Evolutionary conservation across 2,329 filamentous ascomycete species (phyloP).

Genomic region (Trichoderma oligosporum): DNA sequence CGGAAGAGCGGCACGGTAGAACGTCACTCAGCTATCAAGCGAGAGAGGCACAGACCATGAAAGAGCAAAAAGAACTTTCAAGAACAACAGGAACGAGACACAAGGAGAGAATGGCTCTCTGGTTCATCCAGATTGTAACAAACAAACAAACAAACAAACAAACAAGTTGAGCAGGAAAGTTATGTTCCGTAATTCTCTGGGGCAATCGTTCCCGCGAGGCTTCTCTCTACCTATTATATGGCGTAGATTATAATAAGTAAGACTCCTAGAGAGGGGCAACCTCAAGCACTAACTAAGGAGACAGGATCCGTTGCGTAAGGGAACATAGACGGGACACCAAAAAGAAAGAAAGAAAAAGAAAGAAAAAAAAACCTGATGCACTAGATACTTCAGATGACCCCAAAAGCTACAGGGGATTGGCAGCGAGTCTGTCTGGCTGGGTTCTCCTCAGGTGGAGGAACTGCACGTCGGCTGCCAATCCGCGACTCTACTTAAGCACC

Average conservation of each 20-base stretch:
- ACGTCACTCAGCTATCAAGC: constrained; percentile 15
- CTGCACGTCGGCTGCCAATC: constrained; percentile 12
- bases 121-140: not conserved
- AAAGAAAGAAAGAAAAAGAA: too few species aligned
- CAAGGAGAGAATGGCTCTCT: not conserved
- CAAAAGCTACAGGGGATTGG: constrained; percentile 13
- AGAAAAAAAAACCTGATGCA: not conserved
- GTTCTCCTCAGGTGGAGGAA: constrained; percentile 9
- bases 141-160: not conserved
- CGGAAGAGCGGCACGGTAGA: constrained; percentile 18
- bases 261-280: constrained; percentile 6
- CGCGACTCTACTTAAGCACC: constrained; percentile 2
- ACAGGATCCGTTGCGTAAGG: not conserved
- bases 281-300: not conserved
- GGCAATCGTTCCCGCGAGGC: constrained; percentile 12
- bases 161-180: not conserved
- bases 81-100: constrained; percentile 1
- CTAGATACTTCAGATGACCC: constrained; percentile 12
- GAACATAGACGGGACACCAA: too few species aligned
- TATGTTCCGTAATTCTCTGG: not conserved
- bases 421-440: not conserved
- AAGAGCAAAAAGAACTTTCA: not conserved
- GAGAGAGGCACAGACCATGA: constrained; percentile 3
- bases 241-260: not conserved
- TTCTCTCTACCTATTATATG: constrained; percentile 7